A percentile compares a stretch with the other conserved stretches of the same genome.
phyloP scores from a whole-genome alignment of 768 basidiomycete genomes.

The Pulveroboletus frians region DNA sequence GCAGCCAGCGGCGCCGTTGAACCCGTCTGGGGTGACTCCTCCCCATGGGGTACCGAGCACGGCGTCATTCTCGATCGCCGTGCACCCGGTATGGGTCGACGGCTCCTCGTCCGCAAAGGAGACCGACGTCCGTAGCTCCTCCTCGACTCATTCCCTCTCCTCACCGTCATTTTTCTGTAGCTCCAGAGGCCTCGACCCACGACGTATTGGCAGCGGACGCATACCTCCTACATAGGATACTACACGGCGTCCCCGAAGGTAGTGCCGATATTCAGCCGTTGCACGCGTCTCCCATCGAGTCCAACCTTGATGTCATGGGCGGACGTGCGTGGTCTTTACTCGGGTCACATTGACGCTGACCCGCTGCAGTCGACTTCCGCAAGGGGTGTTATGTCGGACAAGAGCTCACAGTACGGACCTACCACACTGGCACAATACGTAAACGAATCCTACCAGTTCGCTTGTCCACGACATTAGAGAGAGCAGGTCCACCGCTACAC shows the following conservation, averaged over 20 bases:
- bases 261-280: slow-evolving; percentile 66
- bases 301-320: slow-evolving; percentile 92
- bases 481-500: slow-evolving; percentile 15
- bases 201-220: slow-evolving; percentile 47
- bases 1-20: slow-evolving; percentile 75
- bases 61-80: slow-evolving; percentile 55
- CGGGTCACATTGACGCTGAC: background rate
- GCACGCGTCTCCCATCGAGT: slow-evolving; percentile 88
- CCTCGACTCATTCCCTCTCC: background rate
- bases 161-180: slow-evolving; percentile 29
- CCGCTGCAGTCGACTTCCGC: slow-evolving; percentile 75
- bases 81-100: slow-evolving; percentile 72
- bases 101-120: slow-evolving; percentile 66
- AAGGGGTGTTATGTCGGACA: slow-evolving; percentile 99
- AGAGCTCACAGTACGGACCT: slow-evolving; percentile 93
- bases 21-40: slow-evolving; percentile 56
- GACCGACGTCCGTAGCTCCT: slow-evolving; percentile 58
- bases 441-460: slow-evolving; percentile 86
- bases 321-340: slow-evolving; percentile 55
- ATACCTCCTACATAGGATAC: slow-evolving; percentile 74
- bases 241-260: slow-evolving; percentile 87
- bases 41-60: slow-evolving; percentile 58
- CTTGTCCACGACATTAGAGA: slow-evolving; percentile 34
- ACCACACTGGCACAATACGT: slow-evolving; percentile 86
- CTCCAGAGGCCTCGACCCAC: slow-evolving; percentile 51